A percentile compares a stretch with the other conserved stretches of the same genome.
phyloP scores from a whole-genome alignment of 78 protist genomes.

The Speleostelium caveatum region DNA sequence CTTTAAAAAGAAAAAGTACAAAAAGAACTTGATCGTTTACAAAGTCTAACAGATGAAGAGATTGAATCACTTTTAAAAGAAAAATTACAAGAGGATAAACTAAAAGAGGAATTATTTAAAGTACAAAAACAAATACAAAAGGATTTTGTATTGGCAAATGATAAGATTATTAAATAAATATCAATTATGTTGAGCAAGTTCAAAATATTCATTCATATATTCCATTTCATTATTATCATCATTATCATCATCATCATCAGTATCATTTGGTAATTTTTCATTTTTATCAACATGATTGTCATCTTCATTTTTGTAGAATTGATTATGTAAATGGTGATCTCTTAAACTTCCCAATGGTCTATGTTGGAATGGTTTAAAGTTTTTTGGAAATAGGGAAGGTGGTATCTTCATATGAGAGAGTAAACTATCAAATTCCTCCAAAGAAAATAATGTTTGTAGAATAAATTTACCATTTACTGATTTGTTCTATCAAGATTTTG shows the following conservation, averaged over 20 bases:
- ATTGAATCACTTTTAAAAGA: neutral
- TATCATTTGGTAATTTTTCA: neutral
- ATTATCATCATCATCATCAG: neutral
- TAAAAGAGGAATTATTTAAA: neutral
- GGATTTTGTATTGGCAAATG: neutral
- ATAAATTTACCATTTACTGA: constrained; percentile 4
- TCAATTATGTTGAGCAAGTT: neutral
- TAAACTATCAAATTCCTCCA: neutral
- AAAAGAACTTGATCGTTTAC: neutral
- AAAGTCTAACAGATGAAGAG: constrained; percentile 10
- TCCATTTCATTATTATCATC: neutral
- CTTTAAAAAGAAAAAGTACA: neutral
- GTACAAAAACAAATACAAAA: neutral
- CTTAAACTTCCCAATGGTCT: neutral
- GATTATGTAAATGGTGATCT: neutral
- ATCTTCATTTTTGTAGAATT: neutral
- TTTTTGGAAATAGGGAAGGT: neutral
- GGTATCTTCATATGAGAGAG: neutral
- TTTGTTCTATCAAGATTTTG: neutral
- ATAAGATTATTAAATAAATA: constrained; percentile 9
- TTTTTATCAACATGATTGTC: neutral
- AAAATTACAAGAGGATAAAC: no score
- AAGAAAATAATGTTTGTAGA: neutral
- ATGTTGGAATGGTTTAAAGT: neutral
- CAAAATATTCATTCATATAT: neutral